These are phyloP conservation scores for Bombardia bombarda DNA, from an alignment of 495 filamentous ascomycete species.

Conservation along the genomic window DNA sequence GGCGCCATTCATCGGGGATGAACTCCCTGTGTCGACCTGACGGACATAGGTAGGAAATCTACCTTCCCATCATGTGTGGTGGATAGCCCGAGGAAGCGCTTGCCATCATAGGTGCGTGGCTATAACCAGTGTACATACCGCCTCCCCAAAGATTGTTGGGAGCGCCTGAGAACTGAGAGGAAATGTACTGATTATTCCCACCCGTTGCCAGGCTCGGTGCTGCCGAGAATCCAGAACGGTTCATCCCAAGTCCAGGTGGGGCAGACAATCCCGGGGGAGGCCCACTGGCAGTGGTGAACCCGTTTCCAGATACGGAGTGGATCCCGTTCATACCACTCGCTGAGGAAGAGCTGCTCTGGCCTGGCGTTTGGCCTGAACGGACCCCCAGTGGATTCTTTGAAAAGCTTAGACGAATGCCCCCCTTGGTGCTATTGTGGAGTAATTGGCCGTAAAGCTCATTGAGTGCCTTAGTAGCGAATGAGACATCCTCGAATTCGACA, in stretches of 20 bases:
- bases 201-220: conserved; percentile 12
- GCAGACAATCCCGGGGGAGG: conserved; percentile 66
- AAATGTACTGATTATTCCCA: conserved; percentile 9
- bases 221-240: conserved; percentile 24
- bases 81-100: conserved; percentile 13
- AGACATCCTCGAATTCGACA: conserved; percentile 94
- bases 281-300: conserved; percentile 65
- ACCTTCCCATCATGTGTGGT: conserved; percentile 26
- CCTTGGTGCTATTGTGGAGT: conserved; percentile 89
- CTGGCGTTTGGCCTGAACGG: conserved; percentile 59
- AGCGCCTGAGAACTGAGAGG: conserved; percentile 10
- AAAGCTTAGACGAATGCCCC: conserved; percentile 95
- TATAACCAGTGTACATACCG: conserved; percentile 14
- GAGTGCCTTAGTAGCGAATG: conserved; percentile 86
- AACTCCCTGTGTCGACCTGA: too few relatives aligned
- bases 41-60: too few relatives aligned
- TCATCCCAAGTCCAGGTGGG: conserved; percentile 56
- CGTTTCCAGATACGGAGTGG: conserved; percentile 30
- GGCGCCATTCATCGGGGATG: neutral
- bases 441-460: conserved; percentile 85
- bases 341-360: conserved; percentile 33
- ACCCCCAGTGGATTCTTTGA: conserved; percentile 97
- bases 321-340: conserved; percentile 44
- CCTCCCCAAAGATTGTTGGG: conserved; percentile 20
- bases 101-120: conserved; percentile 10